Percentiles rank a stretch among this genome's conserved stretches.
These are phyloP conservation scores for Aspergillus texensis DNA, from an alignment of 2,329 filamentous ascomycete species.

Conservation along the genomic window DNA sequence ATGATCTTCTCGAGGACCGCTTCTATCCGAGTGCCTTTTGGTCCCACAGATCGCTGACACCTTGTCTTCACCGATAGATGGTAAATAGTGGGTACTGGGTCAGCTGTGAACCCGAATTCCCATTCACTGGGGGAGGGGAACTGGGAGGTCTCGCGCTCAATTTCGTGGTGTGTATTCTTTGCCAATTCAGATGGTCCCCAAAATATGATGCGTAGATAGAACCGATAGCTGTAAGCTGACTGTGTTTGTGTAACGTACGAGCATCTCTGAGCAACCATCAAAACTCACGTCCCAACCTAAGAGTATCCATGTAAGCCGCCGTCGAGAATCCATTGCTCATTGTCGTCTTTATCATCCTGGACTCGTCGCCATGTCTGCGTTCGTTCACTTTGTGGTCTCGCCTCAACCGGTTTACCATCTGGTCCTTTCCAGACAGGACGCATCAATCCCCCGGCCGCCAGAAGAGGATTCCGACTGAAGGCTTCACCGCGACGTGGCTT, in stretches of 20 bases:
- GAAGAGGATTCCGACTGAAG: conserved; percentile 49
- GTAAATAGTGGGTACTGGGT: not conserved
- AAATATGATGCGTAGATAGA: not conserved
- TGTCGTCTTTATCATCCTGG: conserved; percentile 51
- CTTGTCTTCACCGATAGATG: not conserved
- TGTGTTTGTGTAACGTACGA: not conserved
- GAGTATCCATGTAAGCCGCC: conserved; percentile 45
- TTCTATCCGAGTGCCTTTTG: not conserved
- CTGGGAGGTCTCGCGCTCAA: not conserved
- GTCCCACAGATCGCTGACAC: not conserved
- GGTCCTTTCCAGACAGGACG: conserved; percentile 49
- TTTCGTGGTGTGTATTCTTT: not conserved
- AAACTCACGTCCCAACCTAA: not conserved
- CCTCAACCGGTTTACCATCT: conserved; percentile 28
- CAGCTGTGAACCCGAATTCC: not conserved
- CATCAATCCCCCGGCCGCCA: conserved; percentile 46
- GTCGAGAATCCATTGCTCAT: conserved; percentile 52
- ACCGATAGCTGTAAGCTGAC: not conserved
- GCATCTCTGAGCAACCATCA: not conserved
- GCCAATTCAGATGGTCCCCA: not conserved
- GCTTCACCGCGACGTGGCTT: conserved; percentile 32
- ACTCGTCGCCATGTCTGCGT: conserved; percentile 51
- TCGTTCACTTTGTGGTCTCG: conserved; percentile 31
- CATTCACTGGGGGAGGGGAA: not conserved
- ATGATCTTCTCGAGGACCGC: not conserved